Conservation (phyloP, 2,329 filamentous ascomycete species). For the Colletotrichum cereale region DNA sequence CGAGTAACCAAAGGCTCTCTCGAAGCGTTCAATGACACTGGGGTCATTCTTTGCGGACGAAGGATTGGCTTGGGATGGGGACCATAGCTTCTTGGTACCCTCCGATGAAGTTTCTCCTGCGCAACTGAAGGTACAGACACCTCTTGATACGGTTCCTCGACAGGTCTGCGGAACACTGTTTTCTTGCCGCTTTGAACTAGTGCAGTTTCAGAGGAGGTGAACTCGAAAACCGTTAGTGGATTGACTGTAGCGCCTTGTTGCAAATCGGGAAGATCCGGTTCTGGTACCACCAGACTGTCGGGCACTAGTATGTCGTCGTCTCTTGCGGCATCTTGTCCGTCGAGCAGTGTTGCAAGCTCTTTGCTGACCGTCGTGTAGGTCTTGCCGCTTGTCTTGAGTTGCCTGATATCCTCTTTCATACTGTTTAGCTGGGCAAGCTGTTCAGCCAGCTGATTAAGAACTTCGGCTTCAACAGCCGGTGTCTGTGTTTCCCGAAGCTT, state of each 20-base stretch:
- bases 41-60: background rate
- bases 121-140: slow-evolving; percentile 5
- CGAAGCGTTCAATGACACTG: background rate
- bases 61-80: background rate
- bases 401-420: background rate
- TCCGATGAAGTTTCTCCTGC: slow-evolving; percentile 14
- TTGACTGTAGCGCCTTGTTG: background rate
- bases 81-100: background rate
- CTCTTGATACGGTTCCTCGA: slow-evolving; percentile 5
- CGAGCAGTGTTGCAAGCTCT: background rate
- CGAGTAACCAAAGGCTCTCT: background rate
- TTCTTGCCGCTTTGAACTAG: background rate
- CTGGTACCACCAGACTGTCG: background rate
- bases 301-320: background rate
- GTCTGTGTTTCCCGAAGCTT: slow-evolving; percentile 26
- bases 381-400: slow-evolving; percentile 10
- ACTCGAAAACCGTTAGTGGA: background rate
- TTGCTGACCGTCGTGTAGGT: background rate
- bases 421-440: slow-evolving; percentile 16
- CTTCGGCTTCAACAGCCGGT: background rate
- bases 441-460: slow-evolving; percentile 11
- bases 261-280: slow-evolving; percentile 6
- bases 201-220: slow-evolving; percentile 16
- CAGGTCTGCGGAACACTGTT: slow-evolving; percentile 22
- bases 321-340: background rate